A percentile compares a stretch with the other conserved stretches of the same genome.
Conservation (phyloP, 176 grass and related monocot species). For the Phyllostachys edulis region DNA sequence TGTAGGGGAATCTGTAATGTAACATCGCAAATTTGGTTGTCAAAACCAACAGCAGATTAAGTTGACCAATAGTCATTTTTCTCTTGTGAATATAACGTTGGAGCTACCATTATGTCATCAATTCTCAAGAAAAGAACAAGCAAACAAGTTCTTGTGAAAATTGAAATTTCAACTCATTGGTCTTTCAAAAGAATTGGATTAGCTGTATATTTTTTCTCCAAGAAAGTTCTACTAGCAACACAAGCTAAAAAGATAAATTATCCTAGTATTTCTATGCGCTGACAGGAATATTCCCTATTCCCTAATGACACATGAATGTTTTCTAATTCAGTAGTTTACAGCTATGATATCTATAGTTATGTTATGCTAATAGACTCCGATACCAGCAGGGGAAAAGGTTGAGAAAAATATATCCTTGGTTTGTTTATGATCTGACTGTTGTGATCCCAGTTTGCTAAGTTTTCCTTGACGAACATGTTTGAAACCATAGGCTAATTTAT, state of each 20-base stretch:
- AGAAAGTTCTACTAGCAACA: no score
- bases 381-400: not conserved
- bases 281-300: not conserved
- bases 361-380: not conserved
- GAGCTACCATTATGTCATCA: not conserved
- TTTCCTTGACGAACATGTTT: not conserved
- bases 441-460: not conserved
- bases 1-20: slow-evolving; percentile 50
- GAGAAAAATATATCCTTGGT: not conserved
- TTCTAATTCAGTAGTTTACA: not conserved
- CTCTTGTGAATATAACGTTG: not conserved
- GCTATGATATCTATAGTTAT: not conserved
- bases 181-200: no score
- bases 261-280: not conserved
- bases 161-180: not conserved
- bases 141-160: not conserved
- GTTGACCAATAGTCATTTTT: not conserved
- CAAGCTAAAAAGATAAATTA: slow-evolving; percentile 2
- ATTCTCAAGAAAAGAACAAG: not conserved
- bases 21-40: not conserved
- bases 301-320: not conserved
- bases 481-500: not conserved
- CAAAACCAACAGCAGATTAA: slow-evolving; percentile 8
- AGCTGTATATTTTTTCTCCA: no score
- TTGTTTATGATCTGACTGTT: not conserved